These are phyloP conservation scores for Saccharomycopsis phalli DNA, from an alignment of 1,139 yeast genomes.

Conservation along the genomic window DNA sequence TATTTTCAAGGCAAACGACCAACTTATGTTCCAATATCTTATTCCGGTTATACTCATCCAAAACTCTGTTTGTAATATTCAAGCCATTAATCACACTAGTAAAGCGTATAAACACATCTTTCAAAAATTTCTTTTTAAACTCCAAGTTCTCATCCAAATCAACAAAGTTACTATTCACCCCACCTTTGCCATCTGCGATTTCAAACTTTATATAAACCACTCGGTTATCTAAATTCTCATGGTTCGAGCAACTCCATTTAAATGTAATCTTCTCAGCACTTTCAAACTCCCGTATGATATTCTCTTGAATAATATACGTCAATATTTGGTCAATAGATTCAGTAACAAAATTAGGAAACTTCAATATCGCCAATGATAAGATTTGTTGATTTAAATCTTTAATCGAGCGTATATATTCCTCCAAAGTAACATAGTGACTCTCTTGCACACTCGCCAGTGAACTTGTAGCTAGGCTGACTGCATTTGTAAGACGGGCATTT, in stretches of 20 bases:
- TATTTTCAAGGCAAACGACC: constrained; percentile 6
- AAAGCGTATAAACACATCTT: constrained; percentile 8
- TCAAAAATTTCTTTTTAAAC: constrained; percentile 6
- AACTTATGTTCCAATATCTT: neutral
- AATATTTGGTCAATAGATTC: constrained; percentile 22
- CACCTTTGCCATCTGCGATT: constrained; percentile 20
- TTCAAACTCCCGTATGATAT: constrained; percentile 20
- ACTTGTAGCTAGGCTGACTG: too few species aligned
- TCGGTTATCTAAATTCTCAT: constrained; percentile 15
- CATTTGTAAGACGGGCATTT: too few species aligned
- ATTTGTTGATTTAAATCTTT: constrained; percentile 33
- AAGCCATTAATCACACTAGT: constrained; percentile 5
- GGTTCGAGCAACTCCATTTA: constrained; percentile 19
- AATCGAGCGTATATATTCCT: constrained; percentile 22
- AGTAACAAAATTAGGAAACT: constrained; percentile 30
- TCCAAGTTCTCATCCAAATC: constrained; percentile 8
- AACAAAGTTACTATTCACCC: constrained; percentile 29
- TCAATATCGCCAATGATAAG: constrained; percentile 30
- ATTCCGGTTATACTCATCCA: constrained; percentile 12
- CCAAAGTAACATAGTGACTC: constrained; percentile 26
- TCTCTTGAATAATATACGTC: constrained; percentile 16
- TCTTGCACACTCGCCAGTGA: too few species aligned
- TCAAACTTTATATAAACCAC: constrained; percentile 15
- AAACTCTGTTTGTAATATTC: constrained; percentile 1
- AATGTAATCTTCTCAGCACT: constrained; percentile 22